phyloP scores from a whole-genome alignment of 2,329 filamentous ascomycete genomes.

The Alternaria triticina region DNA sequence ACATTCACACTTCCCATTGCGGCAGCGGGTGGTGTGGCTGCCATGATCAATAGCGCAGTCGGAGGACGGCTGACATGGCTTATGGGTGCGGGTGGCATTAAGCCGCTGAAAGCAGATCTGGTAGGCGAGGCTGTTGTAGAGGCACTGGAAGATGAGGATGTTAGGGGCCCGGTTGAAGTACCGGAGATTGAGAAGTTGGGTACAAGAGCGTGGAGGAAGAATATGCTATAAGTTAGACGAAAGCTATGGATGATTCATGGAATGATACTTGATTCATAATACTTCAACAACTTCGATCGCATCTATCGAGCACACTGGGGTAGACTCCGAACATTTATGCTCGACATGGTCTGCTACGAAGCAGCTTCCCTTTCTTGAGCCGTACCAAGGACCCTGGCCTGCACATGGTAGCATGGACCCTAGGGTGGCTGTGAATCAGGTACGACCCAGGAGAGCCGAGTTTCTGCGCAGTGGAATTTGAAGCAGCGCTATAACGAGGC shows the following conservation, averaged over 20 bases:
- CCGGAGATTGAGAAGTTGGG: slow-evolving; percentile 82
- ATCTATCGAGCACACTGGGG: neutral
- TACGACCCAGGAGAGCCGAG: neutral
- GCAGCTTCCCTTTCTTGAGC: neutral
- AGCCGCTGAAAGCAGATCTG: slow-evolving; percentile 84
- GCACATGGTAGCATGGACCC: neutral
- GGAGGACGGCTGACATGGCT: slow-evolving; percentile 77
- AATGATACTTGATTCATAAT: neutral
- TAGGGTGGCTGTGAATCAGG: neutral
- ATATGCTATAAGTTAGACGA: slow-evolving; percentile 69
- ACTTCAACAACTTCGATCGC: neutral
- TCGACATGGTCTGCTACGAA: neutral
- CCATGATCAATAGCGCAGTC: slow-evolving; percentile 76
- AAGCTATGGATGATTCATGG: neutral
- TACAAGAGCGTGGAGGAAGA: slow-evolving; percentile 83
- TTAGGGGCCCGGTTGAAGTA: slow-evolving; percentile 78
- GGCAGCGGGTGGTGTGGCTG: slow-evolving; percentile 74
- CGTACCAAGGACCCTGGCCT: neutral
- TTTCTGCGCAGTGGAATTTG: neutral
- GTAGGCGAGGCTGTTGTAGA: slow-evolving; percentile 92
- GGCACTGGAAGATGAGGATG: slow-evolving; percentile 74
- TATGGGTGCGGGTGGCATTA: slow-evolving; percentile 81
- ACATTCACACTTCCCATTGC: slow-evolving; percentile 86
- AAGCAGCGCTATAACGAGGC: neutral
- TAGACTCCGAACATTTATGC: neutral